Base-by-base conservation (phyloP, 768 basidiomycete species). In the Boletus rex-veris region DNA sequence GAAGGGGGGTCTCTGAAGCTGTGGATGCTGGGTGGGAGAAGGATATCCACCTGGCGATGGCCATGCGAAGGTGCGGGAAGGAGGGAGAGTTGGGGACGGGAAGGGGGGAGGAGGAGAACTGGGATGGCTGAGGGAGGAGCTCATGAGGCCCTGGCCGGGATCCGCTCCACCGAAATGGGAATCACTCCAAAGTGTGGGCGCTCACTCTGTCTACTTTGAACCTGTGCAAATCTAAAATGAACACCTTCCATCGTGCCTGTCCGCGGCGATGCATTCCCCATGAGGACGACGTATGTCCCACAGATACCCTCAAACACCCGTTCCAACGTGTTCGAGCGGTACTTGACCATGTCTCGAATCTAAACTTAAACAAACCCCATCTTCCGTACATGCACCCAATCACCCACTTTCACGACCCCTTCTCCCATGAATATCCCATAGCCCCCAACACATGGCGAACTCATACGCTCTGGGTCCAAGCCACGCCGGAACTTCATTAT, bases 401-500 rank as follows among this genome's bases (percentile, higher is more conserved):
- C 89, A 10, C 86, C 87, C 24, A 90, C 84, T 7, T 63, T 73
- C 24, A 87, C 70, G 19, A 75, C 70, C 0, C 89, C 88, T 35
- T 61, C 66, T 3, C 68, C 77, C 6, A 65, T 66, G 11, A 82
- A 76, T 18, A 84, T 76, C 0, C 74, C 86, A 62, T 90, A 86
- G 61, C 80, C 80, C 4, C 88, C 88, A 35, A 91, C 74, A 61
- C 85, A 90, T 1, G 88, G 75, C 58, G 76, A 77, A 70, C 73
- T 69, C 54, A 74, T 75, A 2, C 73, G 59, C 19, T 53, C 63
- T 0, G 80, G 78, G 64, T 87, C 81, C 47, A 85, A 50, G 16
- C 84, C 82, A 30, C 67, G 80, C 36, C 88, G 80, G 67, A 87
- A 85, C 73, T 86, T 88, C 80, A 83, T 84, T 10, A 90, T 64